Percentiles rank a stretch among this genome's conserved stretches.
Conservation (phyloP, 2,329 filamentous ascomycete genomes). For the Aspergillus sp. region DNA sequence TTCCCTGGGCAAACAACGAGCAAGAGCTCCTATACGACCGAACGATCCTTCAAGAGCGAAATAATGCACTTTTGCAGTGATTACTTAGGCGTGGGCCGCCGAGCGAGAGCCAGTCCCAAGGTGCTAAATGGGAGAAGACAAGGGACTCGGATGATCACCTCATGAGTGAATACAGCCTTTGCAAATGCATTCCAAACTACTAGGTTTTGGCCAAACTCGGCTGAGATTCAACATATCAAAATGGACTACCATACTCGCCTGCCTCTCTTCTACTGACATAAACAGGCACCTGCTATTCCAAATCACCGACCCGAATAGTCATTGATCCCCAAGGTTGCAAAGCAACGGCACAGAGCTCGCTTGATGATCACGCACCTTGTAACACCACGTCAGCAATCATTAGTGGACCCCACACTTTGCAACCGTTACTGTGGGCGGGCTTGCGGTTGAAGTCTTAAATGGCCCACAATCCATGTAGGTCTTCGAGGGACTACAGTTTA, state of each 20-base stretch:
- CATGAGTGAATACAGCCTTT: not conserved
- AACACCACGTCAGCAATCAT: slow-evolving; percentile 8
- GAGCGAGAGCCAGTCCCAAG: too few relatives aligned
- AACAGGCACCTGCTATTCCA: not conserved
- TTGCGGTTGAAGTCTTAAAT: not conserved
- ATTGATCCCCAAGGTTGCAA: not conserved
- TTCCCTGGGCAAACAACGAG: not conserved
- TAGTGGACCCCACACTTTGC: not conserved
- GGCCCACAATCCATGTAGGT: not conserved
- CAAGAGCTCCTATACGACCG: not conserved
- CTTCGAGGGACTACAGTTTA: not conserved
- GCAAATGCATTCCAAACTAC: not conserved
- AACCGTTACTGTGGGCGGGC: not conserved
- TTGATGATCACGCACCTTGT: not conserved
- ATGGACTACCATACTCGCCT: too few relatives aligned
- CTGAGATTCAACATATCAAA: not conserved
- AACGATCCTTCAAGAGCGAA: not conserved
- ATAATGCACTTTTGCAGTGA: not conserved
- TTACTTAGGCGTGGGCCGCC: not conserved
- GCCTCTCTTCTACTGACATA: not conserved
- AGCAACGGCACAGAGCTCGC: not conserved
- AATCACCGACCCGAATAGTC: not conserved
- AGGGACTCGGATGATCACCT: not conserved
- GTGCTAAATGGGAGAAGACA: not conserved
- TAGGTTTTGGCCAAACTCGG: not conserved